These are phyloP conservation scores for Zygosaccharomyces pseudorouxii DNA, from an alignment of 805 yeast genomes.

Conservation along the genomic window DNA sequence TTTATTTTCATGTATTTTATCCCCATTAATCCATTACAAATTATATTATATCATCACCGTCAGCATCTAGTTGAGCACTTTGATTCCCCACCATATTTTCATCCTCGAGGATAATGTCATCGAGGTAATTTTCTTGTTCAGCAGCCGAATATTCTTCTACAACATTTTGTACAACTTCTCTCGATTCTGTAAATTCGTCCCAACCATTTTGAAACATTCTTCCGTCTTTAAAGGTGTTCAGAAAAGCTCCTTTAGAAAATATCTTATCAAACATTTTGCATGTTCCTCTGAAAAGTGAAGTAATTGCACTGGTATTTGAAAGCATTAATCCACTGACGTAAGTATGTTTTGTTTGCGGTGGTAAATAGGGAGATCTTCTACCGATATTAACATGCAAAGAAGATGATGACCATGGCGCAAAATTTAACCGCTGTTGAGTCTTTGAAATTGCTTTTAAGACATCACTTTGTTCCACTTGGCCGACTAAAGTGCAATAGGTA, in stretches of 20 bases:
- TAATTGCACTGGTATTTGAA: slow-evolving; percentile 75
- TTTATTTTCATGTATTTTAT: background rate
- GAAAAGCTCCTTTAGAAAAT: slow-evolving; percentile 74
- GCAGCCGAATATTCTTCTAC: slow-evolving; percentile 77
- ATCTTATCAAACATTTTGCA: slow-evolving; percentile 75
- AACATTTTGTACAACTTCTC: slow-evolving; percentile 67
- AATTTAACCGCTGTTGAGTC: slow-evolving; percentile 62
- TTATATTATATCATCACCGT: slow-evolving; percentile 27
- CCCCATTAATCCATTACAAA: background rate
- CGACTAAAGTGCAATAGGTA: slow-evolving; percentile 65
- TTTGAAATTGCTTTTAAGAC: slow-evolving; percentile 61
- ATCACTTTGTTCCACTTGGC: slow-evolving; percentile 59
- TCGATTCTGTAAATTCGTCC: slow-evolving; percentile 70
- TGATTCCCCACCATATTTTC: slow-evolving; percentile 33
- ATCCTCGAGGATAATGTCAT: slow-evolving; percentile 36
- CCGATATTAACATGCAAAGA: slow-evolving; percentile 76
- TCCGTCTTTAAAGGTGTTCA: slow-evolving; percentile 63
- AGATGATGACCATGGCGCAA: slow-evolving; percentile 83
- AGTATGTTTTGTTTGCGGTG: slow-evolving; percentile 14
- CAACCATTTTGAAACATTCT: slow-evolving; percentile 38
- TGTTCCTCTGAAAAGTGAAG: slow-evolving; percentile 59
- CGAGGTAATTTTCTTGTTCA: slow-evolving; percentile 47
- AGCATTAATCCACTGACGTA: slow-evolving; percentile 76
- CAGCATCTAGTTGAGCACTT: slow-evolving; percentile 26
- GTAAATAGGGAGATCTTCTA: slow-evolving; percentile 56